Conservation (phyloP, 352 stramenopile genomes). For the Achlya hypogyna region DNA sequence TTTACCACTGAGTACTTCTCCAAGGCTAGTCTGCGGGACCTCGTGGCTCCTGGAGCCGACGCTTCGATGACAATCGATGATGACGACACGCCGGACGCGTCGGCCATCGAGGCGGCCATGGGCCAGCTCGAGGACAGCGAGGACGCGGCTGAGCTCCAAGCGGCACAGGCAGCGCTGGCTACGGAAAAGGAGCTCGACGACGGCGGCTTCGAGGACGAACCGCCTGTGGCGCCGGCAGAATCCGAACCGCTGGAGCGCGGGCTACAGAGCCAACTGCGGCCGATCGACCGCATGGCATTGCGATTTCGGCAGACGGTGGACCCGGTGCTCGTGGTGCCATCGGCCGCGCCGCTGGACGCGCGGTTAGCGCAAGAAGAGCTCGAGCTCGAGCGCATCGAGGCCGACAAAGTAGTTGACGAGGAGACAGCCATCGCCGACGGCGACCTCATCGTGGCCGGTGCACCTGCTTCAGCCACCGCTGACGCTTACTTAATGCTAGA, state of each 20-base stretch:
- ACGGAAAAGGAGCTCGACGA: conserved; percentile 15
- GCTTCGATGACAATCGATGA: conserved; percentile 22
- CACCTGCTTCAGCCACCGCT: conserved; percentile 9
- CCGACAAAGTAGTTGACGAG: conserved; percentile 55
- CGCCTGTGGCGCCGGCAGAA: conserved; percentile 43
- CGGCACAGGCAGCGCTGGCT: conserved; percentile 26
- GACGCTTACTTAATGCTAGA: conserved; percentile 11
- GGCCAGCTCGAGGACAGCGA: conserved; percentile 92
- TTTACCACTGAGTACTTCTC: conserved; percentile 81
- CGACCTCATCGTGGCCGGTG: conserved; percentile 51
- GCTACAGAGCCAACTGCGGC: conserved; percentile 14
- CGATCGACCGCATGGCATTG: conserved; percentile 1
- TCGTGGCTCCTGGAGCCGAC: conserved; percentile 60
- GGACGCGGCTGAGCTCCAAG: conserved; percentile 89
- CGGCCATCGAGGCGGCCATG: conserved; percentile 89
- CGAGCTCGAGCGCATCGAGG: conserved; percentile 56
- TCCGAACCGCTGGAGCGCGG: conserved; percentile 28
- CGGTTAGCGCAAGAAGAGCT: conserved; percentile 67
- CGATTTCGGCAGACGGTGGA: not conserved
- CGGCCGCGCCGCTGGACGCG: not conserved
- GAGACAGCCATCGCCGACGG: conserved; percentile 46
- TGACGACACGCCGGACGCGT: conserved; percentile 45
- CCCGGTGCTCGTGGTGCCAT: not conserved
- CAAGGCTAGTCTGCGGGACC: conserved; percentile 78
- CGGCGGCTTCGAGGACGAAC: not conserved